Evolutionary conservation across 2,329 filamentous ascomycete species (phyloP).

Genomic region (Balansia obtecta): DNA sequence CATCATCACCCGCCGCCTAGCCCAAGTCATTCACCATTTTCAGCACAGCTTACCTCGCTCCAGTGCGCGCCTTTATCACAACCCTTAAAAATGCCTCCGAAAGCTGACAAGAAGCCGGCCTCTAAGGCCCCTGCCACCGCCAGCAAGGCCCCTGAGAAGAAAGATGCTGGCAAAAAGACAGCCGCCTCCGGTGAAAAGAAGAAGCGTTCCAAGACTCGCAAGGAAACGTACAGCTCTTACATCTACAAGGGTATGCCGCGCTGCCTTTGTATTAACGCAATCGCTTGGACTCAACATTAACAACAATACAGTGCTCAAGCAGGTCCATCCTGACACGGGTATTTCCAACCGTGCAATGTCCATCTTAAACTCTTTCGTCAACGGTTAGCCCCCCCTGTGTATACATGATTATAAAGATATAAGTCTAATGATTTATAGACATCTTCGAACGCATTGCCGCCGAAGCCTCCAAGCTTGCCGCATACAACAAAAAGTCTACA

Average conservation of each 20-base stretch:
- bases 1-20: constrained; percentile 23
- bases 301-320: constrained; percentile 81
- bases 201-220: constrained; percentile 99
- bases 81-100: constrained; percentile 80
- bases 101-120: constrained; percentile 98
- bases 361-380: constrained; percentile 99
- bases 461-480: constrained; percentile 96
- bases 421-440: too few species aligned
- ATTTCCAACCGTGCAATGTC: constrained; percentile 99
- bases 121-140: constrained; percentile 81
- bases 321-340: constrained; percentile 99
- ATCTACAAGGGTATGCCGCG: constrained; percentile 86
- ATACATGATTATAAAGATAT: too few species aligned
- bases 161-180: constrained; percentile 99
- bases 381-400: constrained; percentile 47
- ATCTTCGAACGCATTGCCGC: constrained; percentile 99
- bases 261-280: not conserved
- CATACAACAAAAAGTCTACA: constrained; percentile 99
- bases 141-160: constrained; percentile 74
- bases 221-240: constrained; percentile 99
- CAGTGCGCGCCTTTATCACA: constrained; percentile 8
- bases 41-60: constrained; percentile 1
- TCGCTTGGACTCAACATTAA: not conserved
- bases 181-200: constrained; percentile 96
- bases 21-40: constrained; percentile 13